Percentiles rank a stretch among this genome's conserved stretches.
Conservation (phyloP, 306 rosid genomes). For the Medicago arabica region DNA sequence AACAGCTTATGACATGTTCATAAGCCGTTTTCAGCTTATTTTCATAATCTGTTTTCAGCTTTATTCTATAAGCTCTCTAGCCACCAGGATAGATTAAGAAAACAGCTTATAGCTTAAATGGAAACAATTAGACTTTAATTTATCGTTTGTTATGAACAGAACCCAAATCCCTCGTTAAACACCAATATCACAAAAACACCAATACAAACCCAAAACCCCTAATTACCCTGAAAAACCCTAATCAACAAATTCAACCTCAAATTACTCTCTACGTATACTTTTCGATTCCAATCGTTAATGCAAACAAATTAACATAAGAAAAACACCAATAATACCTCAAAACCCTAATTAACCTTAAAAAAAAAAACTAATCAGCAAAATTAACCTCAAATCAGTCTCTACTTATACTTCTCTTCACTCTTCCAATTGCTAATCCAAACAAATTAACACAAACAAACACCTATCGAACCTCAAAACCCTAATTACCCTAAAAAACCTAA, state of each 20-base stretch:
- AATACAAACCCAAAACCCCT: slow-evolving; percentile 5
- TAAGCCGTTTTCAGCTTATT: no score
- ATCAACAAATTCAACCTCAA: slow-evolving; percentile 3
- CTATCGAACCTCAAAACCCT: background rate
- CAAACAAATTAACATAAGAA: no score
- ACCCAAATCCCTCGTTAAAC: slow-evolving; percentile 6
- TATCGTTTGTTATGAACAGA: no score
- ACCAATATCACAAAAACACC: background rate
- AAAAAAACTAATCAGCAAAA: slow-evolving; percentile 35
- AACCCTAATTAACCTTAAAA: background rate
- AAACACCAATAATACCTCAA: background rate
- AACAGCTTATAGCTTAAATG: no score
- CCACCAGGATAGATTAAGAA: no score
- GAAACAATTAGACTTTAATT: no score
- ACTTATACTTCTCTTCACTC: no score
- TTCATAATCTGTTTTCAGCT: no score
- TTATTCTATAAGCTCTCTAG: no score
- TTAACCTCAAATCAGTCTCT: background rate
- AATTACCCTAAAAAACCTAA: slow-evolving; percentile 30
- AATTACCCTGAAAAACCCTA: slow-evolving; percentile 29
- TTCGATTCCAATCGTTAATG: no score
- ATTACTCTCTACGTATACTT: background rate
- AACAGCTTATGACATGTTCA: no score
- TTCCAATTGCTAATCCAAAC: background rate
- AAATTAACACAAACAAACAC: background rate